Evolutionary conservation across 192 early-diverging fungal genomes (phyloP), one percentile per base, ranked within the genome.

Genomic region (Jimgerdemannia flammicorona): DNA sequence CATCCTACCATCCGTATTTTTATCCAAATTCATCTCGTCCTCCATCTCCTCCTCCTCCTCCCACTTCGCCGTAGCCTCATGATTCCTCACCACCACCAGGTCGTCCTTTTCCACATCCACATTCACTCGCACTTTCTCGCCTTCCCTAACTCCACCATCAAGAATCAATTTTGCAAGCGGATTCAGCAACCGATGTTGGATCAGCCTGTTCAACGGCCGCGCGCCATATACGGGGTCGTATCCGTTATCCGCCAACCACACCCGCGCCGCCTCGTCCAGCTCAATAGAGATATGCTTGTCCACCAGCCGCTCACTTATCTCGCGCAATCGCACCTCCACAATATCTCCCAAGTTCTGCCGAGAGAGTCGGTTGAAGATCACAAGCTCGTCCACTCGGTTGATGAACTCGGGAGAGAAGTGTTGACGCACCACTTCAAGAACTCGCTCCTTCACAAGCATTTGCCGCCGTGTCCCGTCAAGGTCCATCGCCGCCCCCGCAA

Each of bases 191-290:
- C 82, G 81, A 44, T 90, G 87, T 79, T 99, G 95, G 68, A 99
- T 85, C 77, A 93, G 94, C 70, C 98, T 91, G 70, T 92, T 88
- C 39, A 99, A 81, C 4, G 98, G 98, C 17, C 98, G 87, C 4
- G 97, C 98, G 76, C 98, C 98, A 82, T 96, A 99, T 8, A 91
- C 83, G 40, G 96, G 97, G 83, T 98, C 95, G 77, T 98, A 99
- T 18, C 96, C 89, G 64, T 88, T 79, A 66, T 86, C 78, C 20
- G 96, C 85, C 9, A 99, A 87, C 81, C 90, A 90, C 70, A 95
- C 86, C 49, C 90, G 87, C 4, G 95, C 96, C 4, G 83, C 81
- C 10, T 89, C 81, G 44, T 93, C 87, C 41, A 96, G 87, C 41
- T 78, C 71, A 39, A 99, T 79, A 4, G 82, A 78, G 75, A 98